Evolutionary conservation across 345 rosid species (phyloP).

Genomic region (Moricandia moricandioides): DNA sequence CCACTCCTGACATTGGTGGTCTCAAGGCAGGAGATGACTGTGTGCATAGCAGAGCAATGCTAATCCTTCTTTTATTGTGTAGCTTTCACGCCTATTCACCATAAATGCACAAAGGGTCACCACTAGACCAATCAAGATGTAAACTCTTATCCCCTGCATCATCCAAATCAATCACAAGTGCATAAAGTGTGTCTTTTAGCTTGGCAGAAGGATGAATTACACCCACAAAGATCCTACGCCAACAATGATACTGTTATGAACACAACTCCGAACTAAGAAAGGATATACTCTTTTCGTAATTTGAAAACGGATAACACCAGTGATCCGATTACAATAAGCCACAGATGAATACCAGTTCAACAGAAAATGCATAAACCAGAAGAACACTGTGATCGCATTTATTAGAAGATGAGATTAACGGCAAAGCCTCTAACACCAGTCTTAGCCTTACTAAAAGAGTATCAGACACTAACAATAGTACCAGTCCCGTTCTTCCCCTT

Average conservation of each 20-base stretch:
- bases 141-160: neutral
- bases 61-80: neutral
- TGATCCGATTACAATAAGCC: neutral
- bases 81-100: neutral
- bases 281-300: neutral
- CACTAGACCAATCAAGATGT: neutral
- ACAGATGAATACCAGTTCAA: neutral
- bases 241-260: neutral
- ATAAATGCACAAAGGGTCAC: neutral
- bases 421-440: neutral
- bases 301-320: neutral
- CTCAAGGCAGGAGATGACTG: slow-evolving; percentile 28
- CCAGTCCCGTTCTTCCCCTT: slow-evolving; percentile 17
- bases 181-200: neutral
- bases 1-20: slow-evolving; percentile 61
- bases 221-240: neutral
- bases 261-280: neutral
- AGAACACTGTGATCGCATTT: neutral
- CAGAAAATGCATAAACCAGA: neutral
- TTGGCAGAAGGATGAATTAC: neutral
- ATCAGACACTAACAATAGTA: slow-evolving; percentile 26
- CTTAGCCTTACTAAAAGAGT: neutral
- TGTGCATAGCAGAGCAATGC: neutral
- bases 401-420: neutral
- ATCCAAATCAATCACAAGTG: neutral